Base-by-base conservation (phyloP, 2,329 filamentous ascomycete species). In the Aspergillus versicolor region DNA sequence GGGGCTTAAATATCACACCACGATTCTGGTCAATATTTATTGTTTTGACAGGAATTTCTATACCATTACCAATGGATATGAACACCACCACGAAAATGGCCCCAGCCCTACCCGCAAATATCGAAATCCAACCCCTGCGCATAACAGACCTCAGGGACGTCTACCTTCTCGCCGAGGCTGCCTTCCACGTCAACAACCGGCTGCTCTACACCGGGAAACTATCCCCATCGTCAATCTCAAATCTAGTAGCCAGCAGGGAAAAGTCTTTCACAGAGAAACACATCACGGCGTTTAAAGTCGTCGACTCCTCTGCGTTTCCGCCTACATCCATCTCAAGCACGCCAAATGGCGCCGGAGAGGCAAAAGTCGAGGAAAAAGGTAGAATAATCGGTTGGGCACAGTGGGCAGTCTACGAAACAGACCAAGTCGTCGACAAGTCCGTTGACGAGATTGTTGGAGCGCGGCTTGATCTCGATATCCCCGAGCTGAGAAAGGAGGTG, bases 401-500 rank as follows among this genome's bases (percentile, higher is more conserved):
- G 2, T 59, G 57, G 57, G 21, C 24, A 9, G 22, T 47, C 6
- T 17, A 57, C 32, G 12, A 17, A 3, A 22, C 44, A 1, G 57
- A 53, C 13, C 22, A 54, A 8, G 17, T 32, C 1, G 3, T 57
- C 13, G 45, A 52, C 7, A 45, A 57, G 27, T 50, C 38, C 1
- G 45, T 57, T 1, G 41, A 47, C 17, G 57, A 59, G 22, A 17
- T 50, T 3, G 57, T 56, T 1, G 47, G 37, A 7, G 53, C n/a
- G 2, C 19, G 53, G 19, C 27, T 59, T 2, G 22, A 22, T 12
- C 27, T 32, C 3, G 30, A 44, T 13, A 13, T 59, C 1, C 40
- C 57, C 3, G 57, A 59, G 44, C 12, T 52, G 27, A 38, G 57
- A 1, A 21, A 52, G 11, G 48, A 52, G 5, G 13, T 50, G 3